Conservation (phyloP, 805 yeast species). For the Nakazawaea populi region DNA sequence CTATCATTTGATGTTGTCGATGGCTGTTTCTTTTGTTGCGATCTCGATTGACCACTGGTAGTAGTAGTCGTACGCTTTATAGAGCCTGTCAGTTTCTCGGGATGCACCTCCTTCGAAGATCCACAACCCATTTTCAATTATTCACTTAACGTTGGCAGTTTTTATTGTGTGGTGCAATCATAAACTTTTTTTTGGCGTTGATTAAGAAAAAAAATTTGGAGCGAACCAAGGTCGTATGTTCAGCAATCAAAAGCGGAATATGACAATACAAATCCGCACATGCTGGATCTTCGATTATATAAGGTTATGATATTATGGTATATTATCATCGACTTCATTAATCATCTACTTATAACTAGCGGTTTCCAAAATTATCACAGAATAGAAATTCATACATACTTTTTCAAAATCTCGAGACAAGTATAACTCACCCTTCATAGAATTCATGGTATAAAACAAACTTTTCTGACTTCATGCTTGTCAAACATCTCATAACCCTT, state of each 20-base stretch:
- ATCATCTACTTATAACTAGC: no score
- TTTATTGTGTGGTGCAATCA: background rate
- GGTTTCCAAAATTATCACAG: no score
- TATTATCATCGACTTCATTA: no score
- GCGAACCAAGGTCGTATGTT: no score
- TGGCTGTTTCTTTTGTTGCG: background rate
- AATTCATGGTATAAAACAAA: conserved; percentile 31
- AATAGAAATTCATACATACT: no score
- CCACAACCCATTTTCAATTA: conserved; percentile 10
- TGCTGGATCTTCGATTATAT: no score
- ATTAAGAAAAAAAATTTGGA: no score
- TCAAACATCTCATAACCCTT: conserved; percentile 48
- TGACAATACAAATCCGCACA: no score
- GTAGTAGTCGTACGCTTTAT: conserved; percentile 6
- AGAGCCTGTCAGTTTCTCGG: background rate
- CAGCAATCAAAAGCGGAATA: background rate
- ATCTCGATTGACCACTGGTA: background rate
- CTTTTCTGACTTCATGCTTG: conserved; percentile 47
- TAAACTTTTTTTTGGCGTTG: no score
- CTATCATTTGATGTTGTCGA: background rate
- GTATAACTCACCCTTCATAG: background rate
- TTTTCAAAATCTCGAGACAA: background rate
- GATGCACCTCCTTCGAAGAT: conserved; percentile 7
- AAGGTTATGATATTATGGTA: no score
- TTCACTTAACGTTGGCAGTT: background rate